Evolutionary conservation across 2,329 filamentous ascomycete species (phyloP).

Genomic region (Pyricularia pennisetigena): DNA sequence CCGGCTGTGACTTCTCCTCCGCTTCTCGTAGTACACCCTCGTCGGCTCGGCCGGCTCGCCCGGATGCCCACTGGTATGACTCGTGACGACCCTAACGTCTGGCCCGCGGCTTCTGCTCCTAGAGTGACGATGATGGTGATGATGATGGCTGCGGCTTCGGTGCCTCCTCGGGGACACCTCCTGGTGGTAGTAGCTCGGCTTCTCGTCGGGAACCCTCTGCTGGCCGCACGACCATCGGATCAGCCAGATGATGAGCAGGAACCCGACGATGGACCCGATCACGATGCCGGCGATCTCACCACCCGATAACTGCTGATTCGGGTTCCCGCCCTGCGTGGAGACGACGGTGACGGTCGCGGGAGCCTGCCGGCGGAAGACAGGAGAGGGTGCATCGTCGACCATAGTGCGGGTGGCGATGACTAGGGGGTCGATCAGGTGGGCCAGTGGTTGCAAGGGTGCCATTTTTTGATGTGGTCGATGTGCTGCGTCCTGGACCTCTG

Average conservation of each 20-base stretch:
- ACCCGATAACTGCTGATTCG: neutral
- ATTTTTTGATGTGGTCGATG: neutral
- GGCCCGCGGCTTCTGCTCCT: neutral
- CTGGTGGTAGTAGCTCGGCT: conserved; percentile 1
- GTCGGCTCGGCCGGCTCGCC: neutral
- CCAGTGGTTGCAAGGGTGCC: neutral
- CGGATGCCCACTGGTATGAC: neutral
- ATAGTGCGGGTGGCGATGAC: neutral
- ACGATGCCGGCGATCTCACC: neutral
- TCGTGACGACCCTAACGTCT: neutral
- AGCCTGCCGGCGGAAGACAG: neutral
- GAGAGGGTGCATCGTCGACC: neutral
- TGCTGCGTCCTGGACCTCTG: neutral
- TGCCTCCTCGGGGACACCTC: neutral
- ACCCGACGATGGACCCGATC: neutral
- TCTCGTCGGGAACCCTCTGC: neutral
- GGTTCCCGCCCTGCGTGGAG: neutral
- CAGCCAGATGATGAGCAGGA: neutral
- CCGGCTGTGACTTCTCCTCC: neutral
- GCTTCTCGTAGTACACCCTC: neutral
- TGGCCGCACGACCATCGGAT: neutral
- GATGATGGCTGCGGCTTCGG: neutral
- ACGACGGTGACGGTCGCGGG: neutral
- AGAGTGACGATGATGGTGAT: neutral
- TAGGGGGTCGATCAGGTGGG: neutral